Evolutionary conservation across 352 stramenopile species (phyloP), one percentile per base, ranked within the genome.

Genomic region (Phytophthora melonis): DNA sequence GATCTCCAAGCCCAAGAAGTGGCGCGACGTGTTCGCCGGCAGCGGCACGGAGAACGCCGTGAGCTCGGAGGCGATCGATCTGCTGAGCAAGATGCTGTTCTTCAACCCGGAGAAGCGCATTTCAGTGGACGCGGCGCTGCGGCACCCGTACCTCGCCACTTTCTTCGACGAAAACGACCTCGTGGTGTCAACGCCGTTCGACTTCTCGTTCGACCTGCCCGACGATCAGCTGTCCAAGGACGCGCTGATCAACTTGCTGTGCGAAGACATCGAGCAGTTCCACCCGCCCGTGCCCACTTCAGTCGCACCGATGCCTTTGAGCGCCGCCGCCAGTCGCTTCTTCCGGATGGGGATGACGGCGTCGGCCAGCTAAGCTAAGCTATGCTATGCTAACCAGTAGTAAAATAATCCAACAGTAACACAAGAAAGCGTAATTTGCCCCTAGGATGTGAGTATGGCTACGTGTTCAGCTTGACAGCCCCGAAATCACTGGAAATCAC

Each of bases 161-260:
- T 98, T 98, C 69, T 95, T 97, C 71, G 90, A 98, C 66, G 79
- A 79, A 19, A 81, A 72, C n/a, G 86, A 93, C 64, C 75, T 91
- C 21, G 67, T 66, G 11, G 27, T 57, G 3, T 86, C 76, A 0
- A 55, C 69, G 2, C 70, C 67, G 41, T 91, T 92, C 50, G 84
- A 93, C 66, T 93, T 92, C 74, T 79, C 75, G 16, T 92, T 92
- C 61, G 86, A 93, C 66, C 54, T 93, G 19, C 70, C 86, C 0
- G 86, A 93, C 65, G 81, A 91, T 6, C 64, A 87, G 58, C 68
- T 93, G 27, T 87, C 77, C n/a, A 88, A 87, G 62, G 83, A 91
- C 21, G 82, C 80, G 54, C 67, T 93, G 8, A 77, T 91, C 21
- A 73, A 88, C 36, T 30, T 93, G 30, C 64, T 93, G 2, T 86